These are phyloP conservation scores for Trichoderma sp. DNA, from an alignment of 2,329 filamentous ascomycete species.

Conservation along the genomic window DNA sequence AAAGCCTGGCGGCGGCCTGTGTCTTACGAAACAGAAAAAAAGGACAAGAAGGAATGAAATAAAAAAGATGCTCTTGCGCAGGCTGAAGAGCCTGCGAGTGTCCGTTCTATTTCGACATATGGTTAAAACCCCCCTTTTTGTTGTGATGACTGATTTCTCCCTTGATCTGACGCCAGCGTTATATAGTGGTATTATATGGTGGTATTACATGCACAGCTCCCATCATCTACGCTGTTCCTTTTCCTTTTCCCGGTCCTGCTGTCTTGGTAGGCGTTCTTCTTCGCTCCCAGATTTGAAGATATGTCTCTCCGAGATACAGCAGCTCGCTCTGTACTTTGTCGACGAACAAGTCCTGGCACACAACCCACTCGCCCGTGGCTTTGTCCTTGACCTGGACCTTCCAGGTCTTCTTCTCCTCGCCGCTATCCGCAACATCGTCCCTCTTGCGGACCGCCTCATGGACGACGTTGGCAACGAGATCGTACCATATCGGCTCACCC, in stretches of 20 bases:
- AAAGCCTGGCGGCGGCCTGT: conserved; percentile 17
- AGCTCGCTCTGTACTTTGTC: conserved; percentile 86
- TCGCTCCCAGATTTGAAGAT: conserved; percentile 94
- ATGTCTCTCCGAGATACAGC: conserved; percentile 88
- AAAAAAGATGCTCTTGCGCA: conserved; percentile 4
- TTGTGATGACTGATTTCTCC: neutral
- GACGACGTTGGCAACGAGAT: conserved; percentile 91
- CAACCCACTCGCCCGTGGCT: conserved; percentile 81
- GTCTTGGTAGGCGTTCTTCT: conserved; percentile 52
- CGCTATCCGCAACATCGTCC: conserved; percentile 85
- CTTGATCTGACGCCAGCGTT: neutral
- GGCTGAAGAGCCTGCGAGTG: conserved; percentile 10
- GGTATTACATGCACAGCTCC: neutral
- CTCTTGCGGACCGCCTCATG: conserved; percentile 75
- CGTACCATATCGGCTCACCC: conserved; percentile 86
- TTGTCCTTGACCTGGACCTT: conserved; percentile 86
- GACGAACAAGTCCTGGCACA: conserved; percentile 91
- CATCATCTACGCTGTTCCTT: neutral
- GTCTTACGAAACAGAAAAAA: conserved; percentile 7
- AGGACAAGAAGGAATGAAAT: conserved; percentile 16
- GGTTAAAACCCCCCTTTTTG: neutral
- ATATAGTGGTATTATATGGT: neutral
- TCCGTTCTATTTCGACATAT: neutral
- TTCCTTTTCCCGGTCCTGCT: conserved; percentile 34
- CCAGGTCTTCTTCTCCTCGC: conserved; percentile 86